A percentile compares a stretch with the other conserved stretches of the same genome.
Evolutionary conservation across 2,329 filamentous ascomycete species (phyloP).

Genomic region (Beauveria brongniartii): DNA sequence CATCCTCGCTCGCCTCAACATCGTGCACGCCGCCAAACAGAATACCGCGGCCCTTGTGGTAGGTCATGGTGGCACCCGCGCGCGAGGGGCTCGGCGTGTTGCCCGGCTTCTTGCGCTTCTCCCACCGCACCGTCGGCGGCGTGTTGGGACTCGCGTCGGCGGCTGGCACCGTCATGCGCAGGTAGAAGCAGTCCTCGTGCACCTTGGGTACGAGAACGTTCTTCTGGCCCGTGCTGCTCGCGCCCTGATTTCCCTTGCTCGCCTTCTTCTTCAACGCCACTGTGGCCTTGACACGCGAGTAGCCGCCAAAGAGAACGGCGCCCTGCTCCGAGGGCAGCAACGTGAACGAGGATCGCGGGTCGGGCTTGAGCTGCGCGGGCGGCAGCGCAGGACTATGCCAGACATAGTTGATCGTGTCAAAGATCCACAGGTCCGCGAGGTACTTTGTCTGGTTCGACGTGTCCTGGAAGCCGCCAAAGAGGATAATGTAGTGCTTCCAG

Average conservation of each 20-base stretch:
- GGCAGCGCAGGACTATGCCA: slow-evolving; percentile 76
- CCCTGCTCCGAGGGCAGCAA: slow-evolving; percentile 85
- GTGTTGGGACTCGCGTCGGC: slow-evolving; percentile 57
- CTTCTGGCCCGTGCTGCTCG: slow-evolving; percentile 36
- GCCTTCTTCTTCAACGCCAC: slow-evolving; percentile 50
- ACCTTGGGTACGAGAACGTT: slow-evolving; percentile 79
- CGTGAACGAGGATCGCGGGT: slow-evolving; percentile 85
- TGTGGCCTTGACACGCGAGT: slow-evolving; percentile 78
- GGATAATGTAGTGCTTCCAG: slow-evolving; percentile 91
- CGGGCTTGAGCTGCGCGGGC: slow-evolving; percentile 75
- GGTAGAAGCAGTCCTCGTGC: slow-evolving; percentile 91
- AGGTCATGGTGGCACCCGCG: slow-evolving; percentile 87
- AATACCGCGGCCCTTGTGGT: slow-evolving; percentile 88
- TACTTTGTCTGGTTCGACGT: slow-evolving; percentile 94
- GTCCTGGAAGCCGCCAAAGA: slow-evolving; percentile 96
- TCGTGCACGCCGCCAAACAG: slow-evolving; percentile 93
- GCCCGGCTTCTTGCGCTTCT: slow-evolving; percentile 83
- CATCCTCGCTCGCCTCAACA: slow-evolving; percentile 84
- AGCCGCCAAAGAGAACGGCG: slow-evolving; percentile 86
- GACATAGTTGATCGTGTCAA: slow-evolving; percentile 78
- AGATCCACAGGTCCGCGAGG: slow-evolving; percentile 87
- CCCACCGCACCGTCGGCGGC: slow-evolving; percentile 75
- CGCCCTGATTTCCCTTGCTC: slow-evolving; percentile 49
- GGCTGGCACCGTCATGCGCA: slow-evolving; percentile 68
- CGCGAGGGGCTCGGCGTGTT: slow-evolving; percentile 79